Conservation (phyloP, 768 basidiomycete genomes). For the Tylopilus sp. region DNA sequence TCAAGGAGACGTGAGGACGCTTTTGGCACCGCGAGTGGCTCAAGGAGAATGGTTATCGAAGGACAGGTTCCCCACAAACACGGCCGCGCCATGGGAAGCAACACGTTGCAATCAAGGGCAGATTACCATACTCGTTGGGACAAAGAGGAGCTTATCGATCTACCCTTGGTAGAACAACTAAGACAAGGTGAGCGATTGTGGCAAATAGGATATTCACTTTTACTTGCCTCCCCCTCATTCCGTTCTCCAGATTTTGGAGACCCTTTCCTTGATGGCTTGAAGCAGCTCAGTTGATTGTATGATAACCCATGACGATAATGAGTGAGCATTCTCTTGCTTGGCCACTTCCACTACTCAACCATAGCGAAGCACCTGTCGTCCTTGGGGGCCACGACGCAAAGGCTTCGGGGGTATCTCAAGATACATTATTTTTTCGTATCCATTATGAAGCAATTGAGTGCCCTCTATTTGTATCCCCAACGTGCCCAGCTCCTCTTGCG, state of each 20-base stretch:
- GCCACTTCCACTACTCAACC: constrained; percentile 2
- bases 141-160: constrained; percentile 55
- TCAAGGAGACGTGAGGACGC: constrained; percentile 47
- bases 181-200: constrained; percentile 44
- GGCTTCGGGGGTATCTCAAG: background rate
- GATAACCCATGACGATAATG: background rate
- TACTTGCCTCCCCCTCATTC: background rate
- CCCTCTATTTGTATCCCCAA: background rate
- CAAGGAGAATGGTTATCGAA: constrained; percentile 25
- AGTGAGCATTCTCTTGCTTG: constrained; percentile 7
- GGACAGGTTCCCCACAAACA: constrained; percentile 15
- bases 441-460: background rate
- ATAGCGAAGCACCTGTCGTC: background rate
- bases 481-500: background rate
- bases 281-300: constrained; percentile 22
- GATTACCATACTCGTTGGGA: constrained; percentile 46
- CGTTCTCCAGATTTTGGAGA: constrained; percentile 47
- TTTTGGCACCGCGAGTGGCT: constrained; percentile 17
- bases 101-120: constrained; percentile 26
- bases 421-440: constrained; percentile 3
- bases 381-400: background rate
- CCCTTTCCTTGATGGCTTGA: constrained; percentile 44
- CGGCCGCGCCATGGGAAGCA: constrained; percentile 11
- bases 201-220: background rate
- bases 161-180: constrained; percentile 45